Conservation (phyloP, 208 protist species). For the Spongospora subterranea region DNA sequence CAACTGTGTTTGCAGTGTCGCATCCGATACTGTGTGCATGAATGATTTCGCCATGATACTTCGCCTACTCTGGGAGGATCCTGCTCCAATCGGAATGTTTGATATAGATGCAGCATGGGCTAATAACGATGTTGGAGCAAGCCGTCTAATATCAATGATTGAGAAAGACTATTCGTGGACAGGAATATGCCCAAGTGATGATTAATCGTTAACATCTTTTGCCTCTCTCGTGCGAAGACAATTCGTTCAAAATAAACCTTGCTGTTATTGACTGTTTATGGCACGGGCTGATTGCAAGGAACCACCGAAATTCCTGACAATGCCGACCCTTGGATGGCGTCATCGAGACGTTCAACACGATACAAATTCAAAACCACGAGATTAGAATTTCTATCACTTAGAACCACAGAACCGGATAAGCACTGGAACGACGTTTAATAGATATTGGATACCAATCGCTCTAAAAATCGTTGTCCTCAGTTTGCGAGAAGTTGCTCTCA, state of each 20-base stretch:
- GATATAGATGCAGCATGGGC: background rate
- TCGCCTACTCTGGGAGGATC: background rate
- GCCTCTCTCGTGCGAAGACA: background rate
- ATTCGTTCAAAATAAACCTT: background rate
- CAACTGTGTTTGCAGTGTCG: background rate
- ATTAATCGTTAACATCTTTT: no score
- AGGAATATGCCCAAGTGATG: background rate
- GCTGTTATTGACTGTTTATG: background rate
- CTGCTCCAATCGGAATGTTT: background rate
- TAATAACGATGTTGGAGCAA: background rate
- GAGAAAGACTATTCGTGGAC: background rate
- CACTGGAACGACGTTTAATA: background rate
- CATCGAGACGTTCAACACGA: background rate
- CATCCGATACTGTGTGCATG: background rate
- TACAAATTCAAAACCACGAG: background rate
- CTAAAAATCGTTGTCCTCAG: background rate
- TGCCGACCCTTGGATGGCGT: no score
- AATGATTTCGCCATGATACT: background rate
- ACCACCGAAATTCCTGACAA: no score
- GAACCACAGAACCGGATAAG: background rate
- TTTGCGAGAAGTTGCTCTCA: conserved; percentile 1
- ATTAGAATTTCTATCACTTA: background rate
- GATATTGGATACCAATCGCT: no score
- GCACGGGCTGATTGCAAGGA: no score
- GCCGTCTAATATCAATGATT: background rate